These are phyloP conservation scores for Calvatia gigantea DNA, from an alignment of 768 basidiomycete species.

Conservation along the genomic window DNA sequence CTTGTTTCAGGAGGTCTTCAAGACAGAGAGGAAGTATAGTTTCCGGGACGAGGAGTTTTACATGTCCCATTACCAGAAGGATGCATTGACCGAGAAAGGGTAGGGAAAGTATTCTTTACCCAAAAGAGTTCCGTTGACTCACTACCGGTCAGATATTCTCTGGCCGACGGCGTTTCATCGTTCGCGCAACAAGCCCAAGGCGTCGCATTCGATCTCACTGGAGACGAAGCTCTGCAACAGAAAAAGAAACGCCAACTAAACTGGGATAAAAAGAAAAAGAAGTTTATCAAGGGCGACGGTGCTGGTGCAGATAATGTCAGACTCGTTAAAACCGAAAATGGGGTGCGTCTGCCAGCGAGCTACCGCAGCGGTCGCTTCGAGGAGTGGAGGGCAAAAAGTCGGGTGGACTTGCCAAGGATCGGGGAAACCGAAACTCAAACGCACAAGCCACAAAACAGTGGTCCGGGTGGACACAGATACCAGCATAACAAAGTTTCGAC, in stretches of 20 bases:
- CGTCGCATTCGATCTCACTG: constrained; percentile 78
- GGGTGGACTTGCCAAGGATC: constrained; percentile 68
- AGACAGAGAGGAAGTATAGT: constrained; percentile 43
- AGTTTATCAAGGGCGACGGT: constrained; percentile 84
- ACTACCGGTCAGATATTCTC: constrained; percentile 64
- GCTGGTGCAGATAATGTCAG: constrained; percentile 91
- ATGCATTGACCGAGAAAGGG: constrained; percentile 88
- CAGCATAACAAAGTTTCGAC: constrained; percentile 63
- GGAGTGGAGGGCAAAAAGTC: constrained; percentile 87
- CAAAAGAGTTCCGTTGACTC: neutral
- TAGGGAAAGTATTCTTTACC: constrained; percentile 30
- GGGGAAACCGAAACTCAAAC: constrained; percentile 65
- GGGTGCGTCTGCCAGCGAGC: constrained; percentile 83
- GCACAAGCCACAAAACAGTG: constrained; percentile 27
- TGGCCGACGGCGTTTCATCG: constrained; percentile 82
- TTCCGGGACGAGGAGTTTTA: constrained; percentile 86
- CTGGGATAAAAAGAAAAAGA: constrained; percentile 98
- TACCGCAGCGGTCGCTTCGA: constrained; percentile 94
- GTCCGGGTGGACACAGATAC: constrained; percentile 58
- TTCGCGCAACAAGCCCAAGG: constrained; percentile 82
- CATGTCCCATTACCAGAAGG: constrained; percentile 89
- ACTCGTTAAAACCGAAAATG: constrained; percentile 90
- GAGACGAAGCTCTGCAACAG: constrained; percentile 65
- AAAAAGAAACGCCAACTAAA: constrained; percentile 59
- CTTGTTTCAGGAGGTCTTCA: constrained; percentile 59